A percentile compares a stretch with the other conserved stretches of the same genome.
These are phyloP conservation scores for Termitomyces heimii DNA, from an alignment of 768 basidiomycete species.

Conservation along the genomic window DNA sequence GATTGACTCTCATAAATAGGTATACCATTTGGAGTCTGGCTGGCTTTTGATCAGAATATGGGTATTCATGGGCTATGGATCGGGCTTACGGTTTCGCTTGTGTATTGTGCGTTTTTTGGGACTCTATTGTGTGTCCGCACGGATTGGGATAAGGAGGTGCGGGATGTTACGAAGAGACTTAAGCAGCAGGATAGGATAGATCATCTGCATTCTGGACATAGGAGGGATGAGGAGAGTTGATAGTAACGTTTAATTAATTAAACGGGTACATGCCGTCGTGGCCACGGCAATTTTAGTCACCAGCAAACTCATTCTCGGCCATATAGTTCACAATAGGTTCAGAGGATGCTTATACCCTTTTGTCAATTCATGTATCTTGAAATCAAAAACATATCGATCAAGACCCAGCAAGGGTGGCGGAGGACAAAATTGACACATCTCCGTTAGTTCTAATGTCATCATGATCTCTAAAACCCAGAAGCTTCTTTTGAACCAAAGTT, in stretches of 20 bases:
- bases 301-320: too few species aligned
- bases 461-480: neutral
- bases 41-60: constrained; percentile 56
- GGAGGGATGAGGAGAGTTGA: neutral
- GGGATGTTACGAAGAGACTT: constrained; percentile 51
- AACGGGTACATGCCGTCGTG: too few species aligned
- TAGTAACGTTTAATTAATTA: neutral
- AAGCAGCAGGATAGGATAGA: constrained; percentile 34
- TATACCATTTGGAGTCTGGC: constrained; percentile 76
- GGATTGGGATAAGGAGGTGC: constrained; percentile 67
- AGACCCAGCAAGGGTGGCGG: neutral
- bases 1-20: constrained; percentile 27
- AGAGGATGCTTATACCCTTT: neutral
- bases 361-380: neutral
- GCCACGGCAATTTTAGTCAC: neutral
- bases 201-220: neutral
- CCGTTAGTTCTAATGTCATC: neutral
- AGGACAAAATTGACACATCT: neutral
- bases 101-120: constrained; percentile 51
- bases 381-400: neutral
- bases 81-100: constrained; percentile 65
- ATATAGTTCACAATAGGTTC: too few species aligned
- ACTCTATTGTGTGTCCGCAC: constrained; percentile 48
- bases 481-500: neutral
- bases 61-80: constrained; percentile 79